A percentile compares a stretch with the other conserved stretches of the same genome.
Conservation (phyloP, 1,284 basidiomycete genomes). For the Ceratobasidium sp. region DNA sequence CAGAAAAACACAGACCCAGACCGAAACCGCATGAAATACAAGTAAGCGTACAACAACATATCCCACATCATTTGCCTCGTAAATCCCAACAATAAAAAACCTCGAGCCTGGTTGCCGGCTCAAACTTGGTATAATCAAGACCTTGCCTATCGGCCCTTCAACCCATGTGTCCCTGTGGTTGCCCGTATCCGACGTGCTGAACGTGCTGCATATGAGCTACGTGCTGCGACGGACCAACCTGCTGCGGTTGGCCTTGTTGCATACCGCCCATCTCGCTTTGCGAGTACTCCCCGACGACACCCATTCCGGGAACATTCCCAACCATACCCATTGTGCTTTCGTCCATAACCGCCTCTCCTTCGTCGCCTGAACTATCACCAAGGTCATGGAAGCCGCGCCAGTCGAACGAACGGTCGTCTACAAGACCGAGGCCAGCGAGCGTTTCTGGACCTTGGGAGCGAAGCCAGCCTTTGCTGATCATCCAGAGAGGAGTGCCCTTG, state of each 20-base stretch:
- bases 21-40: constrained; percentile 12
- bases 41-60: constrained; percentile 22
- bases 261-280: constrained; percentile 7
- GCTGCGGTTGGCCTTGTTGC: neutral
- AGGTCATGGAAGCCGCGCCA: constrained; percentile 33
- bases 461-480: constrained; percentile 33
- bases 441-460: constrained; percentile 45
- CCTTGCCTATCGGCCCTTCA: too few relatives aligned
- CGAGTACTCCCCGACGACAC: constrained; percentile 17
- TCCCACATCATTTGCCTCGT: neutral
- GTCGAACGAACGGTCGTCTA: constrained; percentile 51
- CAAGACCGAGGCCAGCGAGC: constrained; percentile 47
- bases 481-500: constrained; percentile 31
- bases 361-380: constrained; percentile 31
- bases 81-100: neutral
- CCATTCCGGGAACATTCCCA: neutral
- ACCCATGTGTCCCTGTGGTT: constrained; percentile 25
- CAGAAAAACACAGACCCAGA: neutral
- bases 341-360: constrained; percentile 14
- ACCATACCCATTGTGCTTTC: constrained; percentile 18
- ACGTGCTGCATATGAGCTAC: constrained; percentile 28
- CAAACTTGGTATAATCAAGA: too few relatives aligned
- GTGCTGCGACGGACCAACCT: constrained; percentile 6
- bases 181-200: constrained; percentile 12
- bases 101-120: too few relatives aligned